Evolutionary conservation across 176 grass and related monocot genomes (phyloP).

Genomic region (Paspalum notatum): DNA sequence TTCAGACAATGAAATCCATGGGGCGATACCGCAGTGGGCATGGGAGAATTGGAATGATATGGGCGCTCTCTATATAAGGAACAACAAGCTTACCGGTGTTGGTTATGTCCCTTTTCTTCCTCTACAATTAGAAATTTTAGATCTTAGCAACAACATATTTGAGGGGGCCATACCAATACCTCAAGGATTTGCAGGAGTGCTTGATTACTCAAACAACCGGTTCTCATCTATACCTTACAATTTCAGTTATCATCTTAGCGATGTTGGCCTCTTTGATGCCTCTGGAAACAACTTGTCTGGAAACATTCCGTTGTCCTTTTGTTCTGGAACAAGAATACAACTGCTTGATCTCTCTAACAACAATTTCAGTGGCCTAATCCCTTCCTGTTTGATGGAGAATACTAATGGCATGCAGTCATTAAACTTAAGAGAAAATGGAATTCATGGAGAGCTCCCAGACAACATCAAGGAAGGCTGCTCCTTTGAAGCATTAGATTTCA

Average conservation of each 20-base stretch:
- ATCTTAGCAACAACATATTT: slow-evolving; percentile 16
- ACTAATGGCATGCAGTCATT: neutral
- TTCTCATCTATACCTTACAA: slow-evolving; percentile 34
- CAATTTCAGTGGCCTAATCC: slow-evolving; percentile 20
- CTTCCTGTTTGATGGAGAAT: slow-evolving; percentile 19
- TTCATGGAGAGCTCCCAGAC: neutral
- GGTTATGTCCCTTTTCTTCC: slow-evolving; percentile 10
- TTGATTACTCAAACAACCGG: slow-evolving; percentile 26
- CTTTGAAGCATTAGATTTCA: slow-evolving; percentile 24
- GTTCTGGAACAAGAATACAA: neutral
- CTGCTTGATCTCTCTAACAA: slow-evolving; percentile 43
- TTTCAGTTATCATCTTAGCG: slow-evolving; percentile 15
- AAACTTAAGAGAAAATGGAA: slow-evolving; percentile 25
- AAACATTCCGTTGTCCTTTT: slow-evolving; percentile 14
- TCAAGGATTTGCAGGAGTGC: neutral
- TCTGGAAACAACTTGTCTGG: slow-evolving; percentile 29
- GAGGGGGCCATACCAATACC: slow-evolving; percentile 32
- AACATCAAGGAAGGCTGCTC: neutral
- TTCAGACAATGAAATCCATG: slow-evolving; percentile 63
- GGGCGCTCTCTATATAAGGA: too few species aligned
- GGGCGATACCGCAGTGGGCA: slow-evolving; percentile 51
- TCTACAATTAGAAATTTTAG: neutral
- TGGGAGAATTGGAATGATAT: too few species aligned
- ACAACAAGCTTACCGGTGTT: slow-evolving; percentile 44
- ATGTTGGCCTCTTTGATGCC: neutral